Evolutionary conservation across 768 basidiomycete species (phyloP), one percentile per base, ranked within the genome.

Genomic region (Polyporus arcularius): DNA sequence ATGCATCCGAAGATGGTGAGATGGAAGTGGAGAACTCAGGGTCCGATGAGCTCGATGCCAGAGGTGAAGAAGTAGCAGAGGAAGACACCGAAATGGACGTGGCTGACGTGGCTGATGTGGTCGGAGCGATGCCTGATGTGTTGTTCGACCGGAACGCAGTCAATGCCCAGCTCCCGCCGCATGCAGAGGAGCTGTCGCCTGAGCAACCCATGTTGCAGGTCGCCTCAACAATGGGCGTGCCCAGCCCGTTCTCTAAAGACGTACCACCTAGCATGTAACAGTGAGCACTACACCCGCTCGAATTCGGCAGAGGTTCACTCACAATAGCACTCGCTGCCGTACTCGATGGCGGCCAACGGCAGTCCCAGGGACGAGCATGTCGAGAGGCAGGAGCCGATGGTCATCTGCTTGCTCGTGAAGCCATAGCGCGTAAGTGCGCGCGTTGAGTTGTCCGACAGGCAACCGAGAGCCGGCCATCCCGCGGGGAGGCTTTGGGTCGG

Each of bases 261-360:
- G 58, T 59, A 41, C 65, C 67, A 40, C 67, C 67, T 68, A 41
- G 26, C 28, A 16, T 8, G 8, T 11, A 10, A 3, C 31, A 21
- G 12, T 32, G 9, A 45, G 53, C 35, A 6, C 8, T 21, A 35
- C 3, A 14, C 8, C 9, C 6, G 9, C 12, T 10, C 15, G 16
- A 2, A 28, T 12, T 46, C 12, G 14, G 14, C 9, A n/a, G 14
- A 53, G 5, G 18, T 12, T 5, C 18, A 59, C 65, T 55, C 52
- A 65, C 75, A 76, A 66, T 70, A 74, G 63, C 74, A 74, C 58
- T 76, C 71, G 32, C 56, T 50, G 54, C 69, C 64, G 65, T 68
- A 74, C 65, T 76, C 72, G 43, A 74, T 46, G 28, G 73, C 76
- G 31, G 75, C 75, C 43, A 71, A 61, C 10, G 62, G 54, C 70